Base-by-base conservation (phyloP, 1,284 basidiomycete species). In the Ceratobasidium sp. region DNA sequence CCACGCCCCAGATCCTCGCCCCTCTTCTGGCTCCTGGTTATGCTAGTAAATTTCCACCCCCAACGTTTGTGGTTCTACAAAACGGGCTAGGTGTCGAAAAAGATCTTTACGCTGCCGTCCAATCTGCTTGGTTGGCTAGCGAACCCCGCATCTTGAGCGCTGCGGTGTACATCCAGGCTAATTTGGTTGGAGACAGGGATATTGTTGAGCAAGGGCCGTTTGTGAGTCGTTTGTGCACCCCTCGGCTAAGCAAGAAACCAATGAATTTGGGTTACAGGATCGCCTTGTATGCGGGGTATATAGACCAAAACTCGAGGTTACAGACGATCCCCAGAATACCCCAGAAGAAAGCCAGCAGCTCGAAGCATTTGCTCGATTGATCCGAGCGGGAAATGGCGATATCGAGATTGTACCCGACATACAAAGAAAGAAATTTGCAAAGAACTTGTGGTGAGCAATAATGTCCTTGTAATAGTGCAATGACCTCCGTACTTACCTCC, bases 1-100 rank as follows among this genome's bases (percentile, higher is more conserved):
- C 86, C 15, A 93, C 90, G 3, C 84, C 90, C 0, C 82, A 84
- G 15, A 83, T 94, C 15, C 86, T 95, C 19, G 83, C 85, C 25
- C 89, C 92, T 0, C 84, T 92, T 0, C 84, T 95, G 34, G 85
- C 86, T 0, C 77, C 85, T 0, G 84, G 86, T 0, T 91, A 91
- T 80, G 81, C 84, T 2, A 85, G 87, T 5, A 80, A 80, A 19
- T 83, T 87, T 78, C 79, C 83, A 1, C 89, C 90, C 79, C 90
- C 89, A 0, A 88, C 87, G 0, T 92, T 92, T 79, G 89, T 92
- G 1, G 81, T 95, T 17, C 83, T 95, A 59, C 92, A 94, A 84
- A 95, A 95, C 82, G 93, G 94, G 1, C 84, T 95, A 4, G 90
- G 89, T 43, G 89, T 94, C 29, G 93, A 95, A 81, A 84, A 84